Base-by-base conservation (phyloP, 2,329 filamentous ascomycete genomes). In the Cladosporium sp. region DNA sequence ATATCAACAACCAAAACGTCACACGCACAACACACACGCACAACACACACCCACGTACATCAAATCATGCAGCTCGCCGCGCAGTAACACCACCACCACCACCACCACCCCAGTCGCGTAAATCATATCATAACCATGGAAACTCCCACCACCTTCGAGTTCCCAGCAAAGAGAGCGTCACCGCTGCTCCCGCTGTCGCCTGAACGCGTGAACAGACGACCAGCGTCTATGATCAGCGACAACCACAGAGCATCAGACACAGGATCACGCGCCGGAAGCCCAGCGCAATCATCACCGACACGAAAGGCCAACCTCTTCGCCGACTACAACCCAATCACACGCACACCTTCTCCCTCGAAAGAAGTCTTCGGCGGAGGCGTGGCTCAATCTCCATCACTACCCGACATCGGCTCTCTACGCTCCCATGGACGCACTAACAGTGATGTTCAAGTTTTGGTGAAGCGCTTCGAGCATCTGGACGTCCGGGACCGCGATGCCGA, bases 381-480 rank as follows among this genome's bases (percentile, higher is more conserved):
- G 6, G 69, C 72, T 49, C 68, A 70, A 46, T 75, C 74, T 51
- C 75, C 75, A 6, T 74, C 73, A 1, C 65, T 77, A 25, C 73
- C 75, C 1, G 74, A 77, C 51, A 70, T 77, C 39, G 54, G 68
- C 34, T 59, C 70, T 13, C 66, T 75, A 16, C 68, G 71, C 25
- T 36, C 63, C 39, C 80, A 82, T 73, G 78, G 77, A 18, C 83
- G 86, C 68, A 85, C 87, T 67, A 87, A 85, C 71, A 86, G 86
- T 67, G 76, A 77, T 25, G 87, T 91, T 6, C 82, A 88, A 70
- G 80, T 79, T 48, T 77, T 84, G 73, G 89, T 91, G 68, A 88
- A 86, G 73, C 89, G 91, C 76, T 91, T 92, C 77, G 91, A 92
- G 79, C 85, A 83, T 65, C 82, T 92, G 39, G 85, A 88, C 65